These are phyloP conservation scores for Pulveroboletus sp. DNA, from an alignment of 768 basidiomycete genomes.

Conservation along the genomic window DNA sequence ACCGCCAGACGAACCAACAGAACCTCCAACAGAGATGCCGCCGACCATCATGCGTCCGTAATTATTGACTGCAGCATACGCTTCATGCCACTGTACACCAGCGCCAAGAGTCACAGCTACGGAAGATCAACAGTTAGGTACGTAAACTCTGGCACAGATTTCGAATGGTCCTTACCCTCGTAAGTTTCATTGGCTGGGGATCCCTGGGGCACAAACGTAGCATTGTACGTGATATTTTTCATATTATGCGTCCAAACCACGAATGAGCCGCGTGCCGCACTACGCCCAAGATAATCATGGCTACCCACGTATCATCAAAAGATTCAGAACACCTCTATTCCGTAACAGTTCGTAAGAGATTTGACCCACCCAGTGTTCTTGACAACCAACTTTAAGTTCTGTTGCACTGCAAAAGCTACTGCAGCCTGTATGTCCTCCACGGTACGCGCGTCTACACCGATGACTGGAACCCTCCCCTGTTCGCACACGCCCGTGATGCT, in stretches of 20 bases:
- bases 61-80: constrained; percentile 39
- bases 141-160: background rate
- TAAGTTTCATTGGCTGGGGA: constrained; percentile 14
- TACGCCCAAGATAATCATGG: constrained; percentile 43
- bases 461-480: constrained; percentile 24
- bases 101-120: constrained; percentile 35
- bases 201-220: constrained; percentile 34
- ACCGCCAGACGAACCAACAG: constrained; percentile 49
- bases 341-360: background rate
- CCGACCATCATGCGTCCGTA: constrained; percentile 45
- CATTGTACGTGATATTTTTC: constrained; percentile 36
- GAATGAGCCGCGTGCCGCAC: constrained; percentile 37
- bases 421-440: constrained; percentile 25
- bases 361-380: constrained; percentile 28
- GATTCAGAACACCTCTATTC: background rate
- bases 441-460: constrained; percentile 24
- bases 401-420: constrained; percentile 21
- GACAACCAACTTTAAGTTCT: constrained; percentile 23
- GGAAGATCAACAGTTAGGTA: constrained; percentile 14
- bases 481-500: constrained; percentile 17
- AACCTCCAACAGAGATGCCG: constrained; percentile 37
- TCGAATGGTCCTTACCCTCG: constrained; percentile 16
- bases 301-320: constrained; percentile 5
- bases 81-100: constrained; percentile 49
- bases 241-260: constrained; percentile 44